Evolutionary conservation across 495 filamentous ascomycete species (phyloP), one percentile per base, ranked within the genome.

Genomic region (Tetracladium setigerum): DNA sequence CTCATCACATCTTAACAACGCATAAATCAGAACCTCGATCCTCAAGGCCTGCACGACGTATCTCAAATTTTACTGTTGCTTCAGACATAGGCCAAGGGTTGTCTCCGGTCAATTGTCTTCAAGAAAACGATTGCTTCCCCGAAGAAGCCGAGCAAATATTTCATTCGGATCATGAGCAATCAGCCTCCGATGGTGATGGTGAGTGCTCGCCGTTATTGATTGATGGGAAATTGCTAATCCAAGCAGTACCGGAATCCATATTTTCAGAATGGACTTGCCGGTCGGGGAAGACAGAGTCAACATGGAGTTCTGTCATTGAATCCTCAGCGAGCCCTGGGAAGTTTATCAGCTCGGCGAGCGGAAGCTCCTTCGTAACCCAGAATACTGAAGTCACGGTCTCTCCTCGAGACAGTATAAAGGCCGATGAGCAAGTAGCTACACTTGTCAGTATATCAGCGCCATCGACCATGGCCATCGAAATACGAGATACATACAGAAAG

Each of bases 221-320:
- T 27, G 22, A 7, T 27, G 22, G 22, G 7, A 3, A 7, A 3
- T 27, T 27, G 3, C 22, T 27, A 27, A 27, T 3, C 3, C 22
- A 27, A n/a, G 19, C 27, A 53, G 43, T 37, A 3, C 41, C 47
- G 17, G 71, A 67, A 49, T 71, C 69, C 2, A 61, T 64, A 7
- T 46, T 69, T 24, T 72, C 69, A 0, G 68, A 60, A 55, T 59
- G 64, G 53, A 70, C 65, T 14, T 56, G 64, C 3, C 38, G 59
- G 22, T 66, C 68, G 35, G 52, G 58, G 22, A 56, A 61, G 17
- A 60, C 62, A 24, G 55, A 61, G 19, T 59, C 56, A 32, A 58
- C 54, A 33, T 56, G 60, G 46, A 53, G 48, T 9, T 57, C 49
- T 14, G 52, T 48, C 12, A 42, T 55, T 2, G 54, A 53, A 27